Evolutionary conservation across 163 green algal genomes (phyloP).

Genomic region (Trebouxia gelatinosa): DNA sequence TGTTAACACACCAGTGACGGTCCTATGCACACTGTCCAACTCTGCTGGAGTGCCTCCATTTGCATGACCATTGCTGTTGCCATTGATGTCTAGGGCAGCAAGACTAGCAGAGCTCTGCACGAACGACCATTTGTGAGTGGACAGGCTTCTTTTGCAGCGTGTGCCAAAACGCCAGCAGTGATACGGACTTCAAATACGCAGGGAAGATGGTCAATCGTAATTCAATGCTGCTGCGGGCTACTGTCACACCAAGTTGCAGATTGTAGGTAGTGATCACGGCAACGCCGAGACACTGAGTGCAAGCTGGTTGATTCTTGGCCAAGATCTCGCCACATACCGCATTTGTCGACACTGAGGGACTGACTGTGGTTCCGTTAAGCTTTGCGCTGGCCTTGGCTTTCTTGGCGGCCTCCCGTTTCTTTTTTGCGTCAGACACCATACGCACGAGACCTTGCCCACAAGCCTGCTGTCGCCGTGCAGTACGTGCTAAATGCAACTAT

Average conservation of each 20-base stretch:
- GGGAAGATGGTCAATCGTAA: background rate
- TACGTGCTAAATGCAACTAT: background rate
- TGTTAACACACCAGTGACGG: constrained; percentile 58
- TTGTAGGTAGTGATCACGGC: background rate
- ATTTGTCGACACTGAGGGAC: constrained; percentile 20
- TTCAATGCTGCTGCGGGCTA: background rate
- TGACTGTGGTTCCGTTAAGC: background rate
- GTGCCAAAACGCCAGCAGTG: background rate
- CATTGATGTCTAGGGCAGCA: constrained; percentile 30
- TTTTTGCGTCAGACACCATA: constrained; percentile 24
- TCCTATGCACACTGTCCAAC: constrained; percentile 6
- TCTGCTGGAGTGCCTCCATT: background rate
- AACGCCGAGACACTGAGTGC: background rate
- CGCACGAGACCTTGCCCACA: too few species aligned
- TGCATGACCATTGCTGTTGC: constrained; percentile 1
- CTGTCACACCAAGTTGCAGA: background rate
- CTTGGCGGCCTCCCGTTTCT: constrained; percentile 26
- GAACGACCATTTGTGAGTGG: background rate
- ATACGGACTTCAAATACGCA: background rate
- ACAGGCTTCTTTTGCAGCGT: background rate
- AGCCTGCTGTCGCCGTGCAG: background rate
- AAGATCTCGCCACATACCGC: background rate
- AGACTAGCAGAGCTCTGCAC: constrained; percentile 39
- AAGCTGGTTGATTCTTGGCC: background rate
- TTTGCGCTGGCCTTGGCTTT: constrained; percentile 29